phyloP scores from a whole-genome alignment of 805 yeast species.

The Debaryomyces castellii region DNA sequence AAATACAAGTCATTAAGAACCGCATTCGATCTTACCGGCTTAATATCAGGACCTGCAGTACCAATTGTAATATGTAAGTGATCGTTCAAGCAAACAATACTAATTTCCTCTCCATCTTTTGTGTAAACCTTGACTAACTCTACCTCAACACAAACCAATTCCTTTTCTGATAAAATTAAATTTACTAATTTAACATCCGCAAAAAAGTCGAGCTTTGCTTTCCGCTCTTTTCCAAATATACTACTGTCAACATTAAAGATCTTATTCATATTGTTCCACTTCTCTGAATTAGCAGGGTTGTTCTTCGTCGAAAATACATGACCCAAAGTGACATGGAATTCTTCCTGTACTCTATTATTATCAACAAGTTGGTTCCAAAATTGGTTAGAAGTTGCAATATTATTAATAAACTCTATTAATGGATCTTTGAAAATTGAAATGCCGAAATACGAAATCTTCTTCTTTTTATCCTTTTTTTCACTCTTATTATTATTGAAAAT shows the following conservation, averaged over 20 bases:
- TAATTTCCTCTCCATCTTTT: slow-evolving; percentile 1
- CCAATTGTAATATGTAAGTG: slow-evolving; percentile 74
- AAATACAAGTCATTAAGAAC: slow-evolving; percentile 7
- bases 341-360: slow-evolving; percentile 42
- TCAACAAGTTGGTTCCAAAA: slow-evolving; percentile 26
- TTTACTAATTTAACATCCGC: slow-evolving; percentile 43
- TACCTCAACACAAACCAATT: slow-evolving; percentile 56
- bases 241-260: slow-evolving; percentile 10
- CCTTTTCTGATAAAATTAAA: slow-evolving; percentile 48
- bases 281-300: slow-evolving; percentile 13
- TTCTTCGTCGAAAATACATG: slow-evolving; percentile 34
- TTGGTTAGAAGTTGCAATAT: slow-evolving; percentile 4
- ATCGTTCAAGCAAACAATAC: slow-evolving; percentile 11
- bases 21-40: slow-evolving; percentile 54
- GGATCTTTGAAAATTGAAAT: slow-evolving; percentile 28
- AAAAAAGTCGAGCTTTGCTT: slow-evolving; percentile 20
- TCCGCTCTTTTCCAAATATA: slow-evolving; percentile 4
- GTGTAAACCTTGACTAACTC: slow-evolving; percentile 18
- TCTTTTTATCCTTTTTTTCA: slow-evolving; percentile 1
- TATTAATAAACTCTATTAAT: slow-evolving; percentile 2
- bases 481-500: slow-evolving; percentile 21
- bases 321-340: slow-evolving; percentile 68
- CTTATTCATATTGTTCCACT: slow-evolving; percentile 16
- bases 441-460: slow-evolving; percentile 46
- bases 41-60: slow-evolving; percentile 41